Evolutionary conservation across 768 basidiomycete genomes (phyloP), one percentile per base, ranked within the genome.

Genomic region (Tricholoma flavovirens): DNA sequence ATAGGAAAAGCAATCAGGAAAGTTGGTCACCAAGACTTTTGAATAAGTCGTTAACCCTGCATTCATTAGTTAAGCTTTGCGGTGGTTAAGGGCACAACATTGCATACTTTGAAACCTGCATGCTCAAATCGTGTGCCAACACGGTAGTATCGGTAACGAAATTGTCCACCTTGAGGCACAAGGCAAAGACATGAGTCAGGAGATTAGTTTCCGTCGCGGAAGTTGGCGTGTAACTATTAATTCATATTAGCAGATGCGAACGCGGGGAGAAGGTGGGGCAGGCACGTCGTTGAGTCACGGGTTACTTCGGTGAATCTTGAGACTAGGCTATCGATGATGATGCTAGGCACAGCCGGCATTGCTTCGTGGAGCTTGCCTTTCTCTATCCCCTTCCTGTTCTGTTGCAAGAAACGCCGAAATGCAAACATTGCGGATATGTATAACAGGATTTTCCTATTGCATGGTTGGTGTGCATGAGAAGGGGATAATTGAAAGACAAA

Each of bases 361-460:
- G 79, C 79, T 46, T 86, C 81, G 38, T 78, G 73, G 7, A 90
- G 55, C 12, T 74, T 72, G 10, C 80, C 76, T 61, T 83, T 81
- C 43, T 81, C 67, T 64, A 81, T 60, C 30, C 68, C 59, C 69
- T 70, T 51, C 55, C 74, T 73, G 55, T 71, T 71, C 54, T 60
- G 60, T 26, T 66, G 61, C 6, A 77, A 71, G 0, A 77, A 65
- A 59, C 76, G 74, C 45, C 82, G 78, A 71, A 95, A 88, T 8
- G 79, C 74, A 57, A 95, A 74, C 80, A 98, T 86, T n/a, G 81
- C 73, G 1, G 93, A 84, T 60, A 96, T 86, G 72, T 93, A 95
- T 56, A 87, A 73, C 29, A 93, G 62, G 48, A 89, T 81, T 71
- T 87, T 88, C 49, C 91, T 93, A 64, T 30, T 21, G 26, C 33